These are phyloP conservation scores for Cyberlindnera sargentensis DNA, from an alignment of 805 yeast genomes.

Conservation along the genomic window DNA sequence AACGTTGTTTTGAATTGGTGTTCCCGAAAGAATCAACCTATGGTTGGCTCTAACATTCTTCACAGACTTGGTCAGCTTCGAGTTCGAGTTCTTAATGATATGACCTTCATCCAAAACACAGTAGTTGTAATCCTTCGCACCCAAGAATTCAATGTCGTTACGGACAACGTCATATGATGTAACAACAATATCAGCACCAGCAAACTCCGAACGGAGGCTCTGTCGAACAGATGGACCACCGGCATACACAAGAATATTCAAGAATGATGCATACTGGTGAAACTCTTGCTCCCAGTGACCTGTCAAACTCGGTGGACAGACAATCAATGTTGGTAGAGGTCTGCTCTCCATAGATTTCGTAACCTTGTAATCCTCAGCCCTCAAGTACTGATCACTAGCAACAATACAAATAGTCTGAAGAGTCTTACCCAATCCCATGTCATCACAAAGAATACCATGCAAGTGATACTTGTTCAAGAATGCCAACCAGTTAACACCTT, in stretches of 20 bases:
- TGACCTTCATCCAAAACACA: constrained; percentile 98
- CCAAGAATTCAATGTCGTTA: constrained; percentile 69
- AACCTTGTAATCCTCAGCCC: constrained; percentile 58
- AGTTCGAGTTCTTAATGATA: constrained; percentile 84
- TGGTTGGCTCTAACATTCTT: constrained; percentile 81
- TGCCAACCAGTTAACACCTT: constrained; percentile 97
- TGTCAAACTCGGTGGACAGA: constrained; percentile 96
- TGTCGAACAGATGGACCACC: constrained; percentile 81
- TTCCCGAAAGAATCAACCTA: constrained; percentile 86
- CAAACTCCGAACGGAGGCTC: constrained; percentile 44
- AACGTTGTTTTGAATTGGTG: constrained; percentile 97
- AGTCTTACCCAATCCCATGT: constrained; percentile 98
- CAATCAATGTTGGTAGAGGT: constrained; percentile 73
- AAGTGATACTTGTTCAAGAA: constrained; percentile 89
- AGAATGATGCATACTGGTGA: constrained; percentile 80
- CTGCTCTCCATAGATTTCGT: constrained; percentile 61
- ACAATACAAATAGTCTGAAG: constrained; percentile 95
- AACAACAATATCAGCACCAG: constrained; percentile 71
- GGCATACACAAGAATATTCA: constrained; percentile 79
- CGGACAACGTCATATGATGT: constrained; percentile 96
- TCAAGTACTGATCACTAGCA: constrained; percentile 87
- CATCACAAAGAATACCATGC: constrained; percentile 97
- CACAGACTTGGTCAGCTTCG: constrained; percentile 85
- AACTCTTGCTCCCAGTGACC: constrained; percentile 99
- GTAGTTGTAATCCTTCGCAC: constrained; percentile 69